A percentile compares a stretch with the other conserved stretches of the same genome.
phyloP scores from a whole-genome alignment of 495 filamentous ascomycete species.

The Aspergillus mulundensis region DNA sequence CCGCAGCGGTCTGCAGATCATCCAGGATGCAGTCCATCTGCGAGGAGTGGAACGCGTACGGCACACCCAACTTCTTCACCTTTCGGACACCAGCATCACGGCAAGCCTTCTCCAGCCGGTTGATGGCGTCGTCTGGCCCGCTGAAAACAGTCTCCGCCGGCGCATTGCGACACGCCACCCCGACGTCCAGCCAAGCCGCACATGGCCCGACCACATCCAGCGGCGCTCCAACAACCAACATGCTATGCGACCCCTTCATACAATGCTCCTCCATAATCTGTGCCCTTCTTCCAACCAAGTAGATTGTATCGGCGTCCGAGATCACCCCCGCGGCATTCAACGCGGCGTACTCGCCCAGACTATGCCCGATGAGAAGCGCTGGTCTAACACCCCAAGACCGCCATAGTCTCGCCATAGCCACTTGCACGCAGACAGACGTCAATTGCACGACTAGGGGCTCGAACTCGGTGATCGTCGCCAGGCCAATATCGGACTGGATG shows the following conservation, averaged over 20 bases:
- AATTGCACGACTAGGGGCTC: not conserved
- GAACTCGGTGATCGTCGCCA: too few relatives aligned
- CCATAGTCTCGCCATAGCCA: constrained; percentile 63
- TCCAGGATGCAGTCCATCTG: constrained; percentile 50
- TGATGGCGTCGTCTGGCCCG: constrained; percentile 39
- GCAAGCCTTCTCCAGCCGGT: not conserved
- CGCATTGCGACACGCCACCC: constrained; percentile 62
- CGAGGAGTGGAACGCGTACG: constrained; percentile 52
- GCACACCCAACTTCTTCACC: constrained; percentile 36
- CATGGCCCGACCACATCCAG: not conserved
- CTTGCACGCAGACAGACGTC: constrained; percentile 15
- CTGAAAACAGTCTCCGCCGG: constrained; percentile 57
- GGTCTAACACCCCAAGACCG: constrained; percentile 62
- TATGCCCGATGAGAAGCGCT: constrained; percentile 84
- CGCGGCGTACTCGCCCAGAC: constrained; percentile 80
- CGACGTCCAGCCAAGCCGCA: constrained; percentile 14
- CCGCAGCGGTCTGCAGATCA: constrained; percentile 32
- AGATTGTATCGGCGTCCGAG: constrained; percentile 69
- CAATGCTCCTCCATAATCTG: constrained; percentile 15
- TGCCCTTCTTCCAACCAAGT: constrained; percentile 35
- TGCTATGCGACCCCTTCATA: constrained; percentile 24
- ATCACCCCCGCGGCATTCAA: constrained; percentile 72
- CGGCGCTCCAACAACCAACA: constrained; percentile 54
- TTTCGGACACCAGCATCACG: constrained; percentile 6
- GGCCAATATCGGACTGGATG: constrained; percentile 17